Evolutionary conservation across 257 asterid genomes (phyloP).

Genomic region (Asclepias syriaca): DNA sequence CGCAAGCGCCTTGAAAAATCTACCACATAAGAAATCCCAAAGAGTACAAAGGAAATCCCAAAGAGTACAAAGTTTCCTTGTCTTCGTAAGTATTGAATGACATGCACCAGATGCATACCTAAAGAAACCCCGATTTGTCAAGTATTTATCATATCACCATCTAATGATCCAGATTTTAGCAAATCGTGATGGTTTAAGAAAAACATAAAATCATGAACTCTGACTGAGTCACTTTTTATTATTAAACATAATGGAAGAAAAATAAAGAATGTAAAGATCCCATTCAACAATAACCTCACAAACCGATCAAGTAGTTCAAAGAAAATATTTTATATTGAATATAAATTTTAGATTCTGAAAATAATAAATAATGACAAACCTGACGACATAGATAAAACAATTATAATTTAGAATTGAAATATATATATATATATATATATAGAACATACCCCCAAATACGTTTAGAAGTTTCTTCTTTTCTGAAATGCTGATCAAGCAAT

Average conservation of each 20-base stretch:
- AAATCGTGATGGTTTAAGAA: no score
- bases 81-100: not conserved
- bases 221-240: not conserved
- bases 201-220: not conserved
- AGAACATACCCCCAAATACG: constrained; percentile 79
- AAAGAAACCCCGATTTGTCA: not conserved
- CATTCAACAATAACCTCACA: not conserved
- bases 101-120: not conserved
- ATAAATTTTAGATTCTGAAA: not conserved
- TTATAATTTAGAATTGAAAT: not conserved
- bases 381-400: not conserved
- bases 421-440: not conserved
- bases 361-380: not conserved
- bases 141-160: not conserved
- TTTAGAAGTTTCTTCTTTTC: constrained; percentile 64
- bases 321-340: not conserved
- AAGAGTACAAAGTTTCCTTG: not conserved
- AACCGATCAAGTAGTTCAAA: not conserved
- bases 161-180: not conserved
- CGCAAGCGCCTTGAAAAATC: not conserved
- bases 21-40: not conserved
- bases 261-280: not conserved
- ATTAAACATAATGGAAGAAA: not conserved
- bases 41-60: not conserved
- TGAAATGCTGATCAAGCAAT: constrained; percentile 74